Evolutionary conservation across 306 rosid species (phyloP), one percentile per base, ranked within the genome.

Genomic region (Gastrolobium villosum): DNA sequence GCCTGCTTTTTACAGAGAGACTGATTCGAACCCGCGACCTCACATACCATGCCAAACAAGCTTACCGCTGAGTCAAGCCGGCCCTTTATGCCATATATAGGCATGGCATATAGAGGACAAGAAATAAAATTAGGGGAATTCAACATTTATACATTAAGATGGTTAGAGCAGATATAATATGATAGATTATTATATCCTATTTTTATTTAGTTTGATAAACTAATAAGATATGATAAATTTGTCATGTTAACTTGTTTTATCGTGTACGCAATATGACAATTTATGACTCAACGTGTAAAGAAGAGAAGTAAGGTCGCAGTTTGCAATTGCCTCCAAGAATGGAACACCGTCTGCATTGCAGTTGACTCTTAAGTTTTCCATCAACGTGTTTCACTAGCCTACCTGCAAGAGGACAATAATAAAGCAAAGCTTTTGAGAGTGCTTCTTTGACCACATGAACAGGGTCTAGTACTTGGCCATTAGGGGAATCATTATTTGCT

Each of bases 351-450:
- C 57, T 26, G 69, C 72, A 28, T 41, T 57, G 69, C 84, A 86
- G 11, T 54, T 36, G 52, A 82, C 53, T 79, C 68, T 20, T 44
- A 26, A 70, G 50, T 6, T 54, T 75, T 60, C 89, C 86, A 54
- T 86, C 80, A 8, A 10, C 26, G 7, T 70, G 30, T 34, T 20
- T 76, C 37, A 48, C 65, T 28, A 85, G 52, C 74, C 39, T 68
- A 7, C 88, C 89, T 1, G 86, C 89, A 43, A 86, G 72, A 50
- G 89, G 89, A 44, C 82, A 76, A 31, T 86, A 86, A n/a, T 50
- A 79, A 44, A 53, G 30, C 31, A 86, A 43, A 13, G 61, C 81
- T 62, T 82, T 59, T 32, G 89, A 79, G 41, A 86, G 80, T 30
- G 86, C 86, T 71, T 74, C 76, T 69, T 70, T 69, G 15, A 85